Conservation (phyloP, 192 early-diverging fungal genomes). For the Backusella psychrophila region DNA sequence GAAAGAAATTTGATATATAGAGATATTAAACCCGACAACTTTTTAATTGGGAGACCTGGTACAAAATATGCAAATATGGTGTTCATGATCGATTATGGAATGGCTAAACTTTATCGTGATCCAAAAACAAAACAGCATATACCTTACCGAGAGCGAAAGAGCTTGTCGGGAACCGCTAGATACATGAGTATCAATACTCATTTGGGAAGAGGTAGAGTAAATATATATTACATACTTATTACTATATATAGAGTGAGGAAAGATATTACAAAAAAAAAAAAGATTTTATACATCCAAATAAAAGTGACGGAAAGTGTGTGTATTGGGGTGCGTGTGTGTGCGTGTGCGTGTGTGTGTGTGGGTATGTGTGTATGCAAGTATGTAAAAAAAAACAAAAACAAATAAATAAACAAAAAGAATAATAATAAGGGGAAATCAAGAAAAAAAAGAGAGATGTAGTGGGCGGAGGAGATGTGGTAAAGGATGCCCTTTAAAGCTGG, state of each 20-base stretch:
- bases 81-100: slow-evolving; percentile 96
- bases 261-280: not conserved
- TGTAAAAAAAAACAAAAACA: not conserved
- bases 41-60: slow-evolving; percentile 83
- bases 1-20: slow-evolving; percentile 95
- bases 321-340: not conserved
- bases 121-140: slow-evolving; percentile 97
- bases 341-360: not conserved
- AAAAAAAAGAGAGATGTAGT: not conserved
- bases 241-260: not conserved
- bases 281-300: too few species aligned
- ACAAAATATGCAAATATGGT: slow-evolving; percentile 67
- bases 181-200: slow-evolving; percentile 99
- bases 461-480: not conserved
- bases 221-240: not conserved
- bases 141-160: slow-evolving; percentile 95
- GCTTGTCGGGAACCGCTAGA: slow-evolving; percentile 91
- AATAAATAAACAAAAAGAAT: not conserved
- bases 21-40: slow-evolving; percentile 99
- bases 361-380: not conserved
- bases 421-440: not conserved
- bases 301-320: not conserved
- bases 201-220: slow-evolving; percentile 74
- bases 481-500: not conserved
- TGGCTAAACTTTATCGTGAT: slow-evolving; percentile 98